phyloP scores from a whole-genome alignment of 1,284 basidiomycete genomes.

The Polyporus tsugae region DNA sequence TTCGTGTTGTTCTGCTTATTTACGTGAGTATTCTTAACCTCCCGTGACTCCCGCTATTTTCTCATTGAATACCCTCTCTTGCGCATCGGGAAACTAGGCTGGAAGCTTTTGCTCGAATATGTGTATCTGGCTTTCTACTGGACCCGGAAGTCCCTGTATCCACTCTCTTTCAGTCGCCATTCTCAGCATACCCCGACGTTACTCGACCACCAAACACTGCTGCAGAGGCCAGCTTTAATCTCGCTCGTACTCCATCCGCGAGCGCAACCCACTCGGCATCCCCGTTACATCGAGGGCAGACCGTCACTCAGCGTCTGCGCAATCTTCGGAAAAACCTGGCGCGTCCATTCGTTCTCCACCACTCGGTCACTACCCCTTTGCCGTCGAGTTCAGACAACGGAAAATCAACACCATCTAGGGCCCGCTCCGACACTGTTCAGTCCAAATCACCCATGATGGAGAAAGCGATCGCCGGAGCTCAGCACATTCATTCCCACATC shows the following conservation, averaged over 20 bases:
- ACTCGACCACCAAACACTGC: slow-evolving; percentile 41
- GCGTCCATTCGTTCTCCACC: slow-evolving; percentile 54
- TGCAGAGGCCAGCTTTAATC: slow-evolving; percentile 33
- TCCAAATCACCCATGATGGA: slow-evolving; percentile 45
- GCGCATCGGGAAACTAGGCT: slow-evolving; percentile 54
- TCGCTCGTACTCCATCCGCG: slow-evolving; percentile 44
- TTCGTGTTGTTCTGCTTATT: slow-evolving; percentile 88
- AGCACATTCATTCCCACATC: slow-evolving; percentile 38
- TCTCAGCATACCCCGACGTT: slow-evolving; percentile 45
- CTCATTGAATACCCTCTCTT: not conserved
- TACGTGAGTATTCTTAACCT: slow-evolving; percentile 66
- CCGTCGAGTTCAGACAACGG: slow-evolving; percentile 21
- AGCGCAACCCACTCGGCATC: slow-evolving; percentile 47
- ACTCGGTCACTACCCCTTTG: slow-evolving; percentile 29
- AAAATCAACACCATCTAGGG: slow-evolving; percentile 28
- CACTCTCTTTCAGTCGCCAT: slow-evolving; percentile 59
- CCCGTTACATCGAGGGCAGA: slow-evolving; percentile 33
- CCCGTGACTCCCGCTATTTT: slow-evolving; percentile 1
- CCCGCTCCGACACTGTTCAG: slow-evolving; percentile 43
- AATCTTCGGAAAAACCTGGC: slow-evolving; percentile 48
- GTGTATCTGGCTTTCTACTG: slow-evolving; percentile 90
- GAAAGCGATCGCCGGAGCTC: slow-evolving; percentile 35
- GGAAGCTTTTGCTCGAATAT: slow-evolving; percentile 89
- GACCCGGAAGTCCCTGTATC: slow-evolving; percentile 82
- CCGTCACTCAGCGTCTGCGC: slow-evolving; percentile 44